Evolutionary conservation across 2,329 filamentous ascomycete genomes (phyloP), one percentile per base, ranked within the genome.

Genomic region (Ambrosiella beaveri): DNA sequence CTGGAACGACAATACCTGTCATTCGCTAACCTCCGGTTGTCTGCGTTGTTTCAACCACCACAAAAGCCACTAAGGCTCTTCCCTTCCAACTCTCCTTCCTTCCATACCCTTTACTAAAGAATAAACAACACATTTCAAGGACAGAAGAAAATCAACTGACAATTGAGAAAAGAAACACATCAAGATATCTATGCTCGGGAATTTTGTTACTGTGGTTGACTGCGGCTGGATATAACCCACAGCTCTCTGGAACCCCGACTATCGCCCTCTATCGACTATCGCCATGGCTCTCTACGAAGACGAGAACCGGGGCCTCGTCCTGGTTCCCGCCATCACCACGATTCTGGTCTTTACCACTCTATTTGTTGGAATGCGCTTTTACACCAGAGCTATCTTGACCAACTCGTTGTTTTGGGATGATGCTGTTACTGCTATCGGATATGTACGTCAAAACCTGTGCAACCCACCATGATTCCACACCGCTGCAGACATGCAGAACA

Each of bases 331-430:
- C 4, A 57, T 60, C 35, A 49, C 55, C 6, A 13, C 54, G 3
- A 15, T 60, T 11, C 38, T 57, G 19, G 49, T 36, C 9, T 0
- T 60, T 36, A 57, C 55, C 8, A 54, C 54, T 1, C 13, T 60
- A 5, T 54, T 60, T 41, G 58, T 60, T 27, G 54, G 54, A n/a
- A 49, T 60, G 58, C 41, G 58, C 8, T 49, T 60, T 35, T 60
- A 60, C 50, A 57, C 58, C 27, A 47, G 58, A 39, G 55, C 50
- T 50, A 13, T 57, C 7, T 44, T 60, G 8, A 60, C 47, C 5
- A 35, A 11, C n/a, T 60, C 58, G 3, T 17, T 60, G 9, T 57
- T 55, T 6, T 60, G 58, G 58, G 58, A 60, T 49, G 58, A 60
- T 41, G 13, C 35, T 1, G 39, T 54, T 37, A 54, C 55, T 5